phyloP scores from a whole-genome alignment of 441 rosid species.

The Manihot esculenta region DNA sequence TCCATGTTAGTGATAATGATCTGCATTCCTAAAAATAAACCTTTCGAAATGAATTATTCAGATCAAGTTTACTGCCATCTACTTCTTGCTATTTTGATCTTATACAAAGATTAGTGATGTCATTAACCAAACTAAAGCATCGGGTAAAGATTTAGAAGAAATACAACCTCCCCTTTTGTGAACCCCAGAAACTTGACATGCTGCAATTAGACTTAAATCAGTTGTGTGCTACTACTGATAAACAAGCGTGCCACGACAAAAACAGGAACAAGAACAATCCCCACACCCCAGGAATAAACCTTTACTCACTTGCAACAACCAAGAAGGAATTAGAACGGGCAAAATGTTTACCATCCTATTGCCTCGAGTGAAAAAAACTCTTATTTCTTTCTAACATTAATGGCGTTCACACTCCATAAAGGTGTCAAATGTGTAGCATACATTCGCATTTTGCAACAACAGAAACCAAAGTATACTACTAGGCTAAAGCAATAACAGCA shows the following conservation, averaged over 20 bases:
- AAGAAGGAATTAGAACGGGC: constrained; percentile 2
- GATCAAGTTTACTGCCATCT: not conserved
- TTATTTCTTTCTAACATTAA: constrained; percentile 13
- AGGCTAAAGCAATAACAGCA: constrained; percentile 6
- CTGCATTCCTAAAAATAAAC: not conserved
- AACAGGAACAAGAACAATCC: too few relatives aligned
- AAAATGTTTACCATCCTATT: not conserved
- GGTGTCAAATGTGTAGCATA: not conserved
- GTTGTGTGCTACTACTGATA: not conserved
- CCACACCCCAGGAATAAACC: not conserved
- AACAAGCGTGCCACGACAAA: not conserved
- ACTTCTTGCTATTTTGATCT: not conserved
- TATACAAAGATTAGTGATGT: not conserved
- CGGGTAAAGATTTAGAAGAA: not conserved
- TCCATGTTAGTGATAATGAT: not conserved
- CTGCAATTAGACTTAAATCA: not conserved
- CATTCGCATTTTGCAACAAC: constrained; percentile 7
- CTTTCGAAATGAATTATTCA: not conserved
- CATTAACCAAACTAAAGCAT: not conserved
- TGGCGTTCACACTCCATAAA: not conserved
- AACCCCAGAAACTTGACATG: not conserved
- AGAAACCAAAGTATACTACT: constrained; percentile 7
- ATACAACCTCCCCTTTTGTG: not conserved
- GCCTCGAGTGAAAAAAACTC: not conserved
- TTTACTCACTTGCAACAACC: constrained; percentile 11